Evolutionary conservation across 306 rosid genomes (phyloP).

Genomic region (Sphenostylis stenocarpa): DNA sequence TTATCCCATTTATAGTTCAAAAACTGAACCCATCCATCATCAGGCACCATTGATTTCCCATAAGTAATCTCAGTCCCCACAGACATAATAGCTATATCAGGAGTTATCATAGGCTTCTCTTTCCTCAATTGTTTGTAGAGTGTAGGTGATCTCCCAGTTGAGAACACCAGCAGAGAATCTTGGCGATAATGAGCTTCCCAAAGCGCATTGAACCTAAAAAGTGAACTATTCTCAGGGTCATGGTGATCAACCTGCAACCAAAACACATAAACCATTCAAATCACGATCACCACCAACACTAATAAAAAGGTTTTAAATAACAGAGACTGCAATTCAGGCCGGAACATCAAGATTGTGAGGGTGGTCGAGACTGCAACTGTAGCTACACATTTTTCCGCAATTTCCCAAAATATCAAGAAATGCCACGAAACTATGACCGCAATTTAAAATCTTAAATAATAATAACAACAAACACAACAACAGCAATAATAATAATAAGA

Average conservation of each 20-base stretch:
- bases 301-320: not conserved
- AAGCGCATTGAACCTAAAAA: constrained; percentile 82
- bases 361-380: not conserved
- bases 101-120: constrained; percentile 95
- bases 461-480: too few relatives aligned
- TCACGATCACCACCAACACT: not conserved
- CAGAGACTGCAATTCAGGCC: not conserved
- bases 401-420: not conserved
- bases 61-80: constrained; percentile 99
- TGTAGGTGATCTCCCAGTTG: constrained; percentile 91
- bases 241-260: constrained; percentile 91
- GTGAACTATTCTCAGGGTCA: constrained; percentile 74
- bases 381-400: not conserved
- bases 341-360: not conserved
- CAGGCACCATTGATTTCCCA: constrained; percentile 77
- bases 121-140: constrained; percentile 87
- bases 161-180: constrained; percentile 86
- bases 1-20: constrained; percentile 83
- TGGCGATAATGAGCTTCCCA: constrained; percentile 91
- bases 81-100: constrained; percentile 90
- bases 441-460: not conserved
- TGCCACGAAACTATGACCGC: not conserved
- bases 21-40: constrained; percentile 85
- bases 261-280: constrained; percentile 28
- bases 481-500: constrained; percentile 3